These are phyloP conservation scores for Pyrenochaeta sp. DNA, from an alignment of 2,329 filamentous ascomycete species.

Conservation along the genomic window DNA sequence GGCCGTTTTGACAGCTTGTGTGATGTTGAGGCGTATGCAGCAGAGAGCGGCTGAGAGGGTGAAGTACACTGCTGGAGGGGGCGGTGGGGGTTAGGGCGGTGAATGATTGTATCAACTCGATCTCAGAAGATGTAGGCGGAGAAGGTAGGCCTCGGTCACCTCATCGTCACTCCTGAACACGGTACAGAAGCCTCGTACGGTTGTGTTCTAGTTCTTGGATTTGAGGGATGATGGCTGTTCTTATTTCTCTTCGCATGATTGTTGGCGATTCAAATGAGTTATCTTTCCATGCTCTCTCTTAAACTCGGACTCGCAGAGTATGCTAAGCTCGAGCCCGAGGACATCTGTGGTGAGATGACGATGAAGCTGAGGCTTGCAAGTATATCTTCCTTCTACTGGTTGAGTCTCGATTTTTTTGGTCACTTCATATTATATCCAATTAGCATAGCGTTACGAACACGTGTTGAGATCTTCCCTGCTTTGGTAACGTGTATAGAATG, in stretches of 20 bases:
- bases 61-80: constrained; percentile 2
- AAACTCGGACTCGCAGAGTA: neutral
- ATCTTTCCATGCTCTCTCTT: neutral
- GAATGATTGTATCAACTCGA: neutral
- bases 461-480: neutral
- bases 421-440: neutral
- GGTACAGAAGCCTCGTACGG: too few species aligned
- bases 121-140: neutral
- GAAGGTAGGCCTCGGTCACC: too few species aligned
- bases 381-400: neutral
- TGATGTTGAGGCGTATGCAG: constrained; percentile 12
- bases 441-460: neutral
- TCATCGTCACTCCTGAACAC: too few species aligned
- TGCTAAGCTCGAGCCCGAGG: neutral
- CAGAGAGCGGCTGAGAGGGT: constrained; percentile 7
- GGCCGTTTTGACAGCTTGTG: constrained; percentile 5
- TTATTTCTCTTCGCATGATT: too few species aligned
- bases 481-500: neutral
- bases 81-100: neutral
- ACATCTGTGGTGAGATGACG: neutral
- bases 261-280: too few species aligned
- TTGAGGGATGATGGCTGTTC: too few species aligned
- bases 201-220: too few species aligned
- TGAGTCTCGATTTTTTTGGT: neutral
- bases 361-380: neutral